Conservation (phyloP, 169 alveolate species). For the Eimeria tenella region DNA sequence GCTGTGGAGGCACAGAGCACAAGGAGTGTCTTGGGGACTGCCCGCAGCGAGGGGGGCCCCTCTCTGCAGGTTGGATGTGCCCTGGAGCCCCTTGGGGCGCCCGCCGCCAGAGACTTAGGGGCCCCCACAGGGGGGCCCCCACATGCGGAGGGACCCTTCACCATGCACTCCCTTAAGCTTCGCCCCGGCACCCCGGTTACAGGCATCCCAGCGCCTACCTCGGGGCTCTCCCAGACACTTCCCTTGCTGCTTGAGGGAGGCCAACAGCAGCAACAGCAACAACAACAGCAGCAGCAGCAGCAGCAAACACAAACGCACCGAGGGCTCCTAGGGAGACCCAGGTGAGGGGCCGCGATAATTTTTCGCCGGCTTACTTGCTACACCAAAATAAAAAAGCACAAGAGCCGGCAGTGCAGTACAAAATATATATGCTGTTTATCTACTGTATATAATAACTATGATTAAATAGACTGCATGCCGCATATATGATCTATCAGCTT, state of each 20-base stretch:
- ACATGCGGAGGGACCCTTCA: not conserved
- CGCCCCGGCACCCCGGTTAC: not conserved
- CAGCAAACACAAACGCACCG: conserved; percentile 4
- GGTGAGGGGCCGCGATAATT: not conserved
- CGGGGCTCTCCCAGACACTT: conserved; percentile 29
- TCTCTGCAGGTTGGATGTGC: not conserved
- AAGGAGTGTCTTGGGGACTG: not conserved
- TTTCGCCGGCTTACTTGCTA: not conserved
- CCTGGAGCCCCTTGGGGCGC: not conserved
- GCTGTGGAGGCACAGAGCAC: not conserved
- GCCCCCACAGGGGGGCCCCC: not conserved
- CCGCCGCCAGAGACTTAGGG: not conserved
- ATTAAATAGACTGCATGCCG: no score
- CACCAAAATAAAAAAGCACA: no score
- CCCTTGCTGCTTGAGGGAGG: not conserved
- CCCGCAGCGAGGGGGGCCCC: not conserved
- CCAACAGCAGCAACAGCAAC: not conserved
- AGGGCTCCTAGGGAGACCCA: not conserved
- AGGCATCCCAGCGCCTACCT: not conserved
- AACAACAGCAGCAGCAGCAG: conserved; percentile 29
- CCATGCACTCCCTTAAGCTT: not conserved
- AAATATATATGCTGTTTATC: no score
- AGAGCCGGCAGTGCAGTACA: no score
- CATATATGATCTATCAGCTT: no score
- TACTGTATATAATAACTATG: no score